Evolutionary conservation across 495 filamentous ascomycete species (phyloP).

Genomic region (Aspergillus sclerotiicarbonarius): DNA sequence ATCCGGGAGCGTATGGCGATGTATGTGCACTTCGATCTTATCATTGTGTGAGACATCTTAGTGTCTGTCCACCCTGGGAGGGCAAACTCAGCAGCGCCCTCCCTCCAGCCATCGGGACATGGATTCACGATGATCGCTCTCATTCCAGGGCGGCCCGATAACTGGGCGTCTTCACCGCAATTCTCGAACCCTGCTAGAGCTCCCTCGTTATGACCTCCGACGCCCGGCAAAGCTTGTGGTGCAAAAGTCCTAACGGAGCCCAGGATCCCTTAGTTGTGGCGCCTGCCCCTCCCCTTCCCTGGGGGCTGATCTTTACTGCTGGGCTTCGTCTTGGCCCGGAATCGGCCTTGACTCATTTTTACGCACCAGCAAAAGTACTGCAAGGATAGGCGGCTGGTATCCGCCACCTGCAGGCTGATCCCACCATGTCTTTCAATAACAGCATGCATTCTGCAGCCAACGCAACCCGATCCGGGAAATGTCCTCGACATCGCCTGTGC

Average conservation of each 20-base stretch:
- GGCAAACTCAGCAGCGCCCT: not conserved
- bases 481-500: constrained; percentile 7
- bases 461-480: constrained; percentile 13
- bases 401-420: constrained; percentile 11
- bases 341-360: constrained; percentile 12
- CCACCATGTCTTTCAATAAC: constrained; percentile 9
- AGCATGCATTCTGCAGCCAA: constrained; percentile 14
- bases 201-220: not conserved
- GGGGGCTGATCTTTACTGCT: constrained; percentile 12
- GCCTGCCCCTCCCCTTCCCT: not conserved
- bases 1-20: not conserved
- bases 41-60: constrained; percentile 3
- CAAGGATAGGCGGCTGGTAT: constrained; percentile 16
- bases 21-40: constrained; percentile 4
- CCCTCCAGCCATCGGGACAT: not conserved
- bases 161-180: constrained; percentile 14
- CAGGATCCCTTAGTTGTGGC: not conserved
- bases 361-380: constrained; percentile 10
- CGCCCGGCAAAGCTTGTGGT: constrained; percentile 8
- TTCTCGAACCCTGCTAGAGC: not conserved
- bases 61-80: not conserved
- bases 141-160: constrained; percentile 4
- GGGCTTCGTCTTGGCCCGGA: constrained; percentile 3
- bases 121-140: constrained; percentile 2
- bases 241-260: constrained; percentile 3